phyloP scores from a whole-genome alignment of 148 eudicot genomes.

The Rhododendron henanense region DNA sequence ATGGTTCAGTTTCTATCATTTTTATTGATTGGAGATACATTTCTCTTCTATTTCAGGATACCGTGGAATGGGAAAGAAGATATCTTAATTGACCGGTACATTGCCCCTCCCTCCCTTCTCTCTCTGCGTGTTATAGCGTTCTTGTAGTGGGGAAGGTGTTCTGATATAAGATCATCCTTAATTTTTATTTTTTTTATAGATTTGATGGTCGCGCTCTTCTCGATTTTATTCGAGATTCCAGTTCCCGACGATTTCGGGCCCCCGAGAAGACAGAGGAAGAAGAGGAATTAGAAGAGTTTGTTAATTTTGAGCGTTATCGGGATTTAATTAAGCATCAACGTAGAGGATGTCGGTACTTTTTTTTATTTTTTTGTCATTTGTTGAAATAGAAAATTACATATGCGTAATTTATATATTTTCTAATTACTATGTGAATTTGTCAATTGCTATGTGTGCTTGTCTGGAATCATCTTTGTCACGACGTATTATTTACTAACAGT shows the following conservation, averaged over 20 bases:
- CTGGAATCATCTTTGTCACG: slow-evolving; percentile 8
- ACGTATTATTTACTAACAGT: slow-evolving; percentile 10
- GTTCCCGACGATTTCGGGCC: slow-evolving; percentile 55
- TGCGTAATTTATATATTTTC: neutral
- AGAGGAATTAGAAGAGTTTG: slow-evolving; percentile 97
- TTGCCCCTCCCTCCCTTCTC: neutral
- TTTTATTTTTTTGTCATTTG: slow-evolving; percentile 37
- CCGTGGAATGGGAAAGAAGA: slow-evolving; percentile 99
- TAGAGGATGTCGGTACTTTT: slow-evolving; percentile 99
- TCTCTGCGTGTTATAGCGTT: neutral
- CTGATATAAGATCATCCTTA: slow-evolving; percentile 1
- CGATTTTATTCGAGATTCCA: slow-evolving; percentile 91
- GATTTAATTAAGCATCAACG: slow-evolving; percentile 99
- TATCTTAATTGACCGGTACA: slow-evolving; percentile 84
- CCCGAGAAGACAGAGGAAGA: slow-evolving; percentile 91
- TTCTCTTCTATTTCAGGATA: slow-evolving; percentile 50
- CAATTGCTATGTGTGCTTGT: slow-evolving; percentile 20
- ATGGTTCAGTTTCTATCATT: slow-evolving; percentile 1
- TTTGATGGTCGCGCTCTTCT: slow-evolving; percentile 99
- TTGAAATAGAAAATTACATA: slow-evolving; percentile 20
- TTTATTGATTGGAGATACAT: slow-evolving; percentile 12
- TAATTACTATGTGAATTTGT: slow-evolving; percentile 12
- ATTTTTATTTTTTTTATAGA: slow-evolving; percentile 33
- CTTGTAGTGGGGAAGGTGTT: neutral
- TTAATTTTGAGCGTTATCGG: slow-evolving; percentile 99